Evolutionary conservation across 179 eudicot species (phyloP), one percentile per base, ranked within the genome.

Genomic region (Silene coronaria): DNA sequence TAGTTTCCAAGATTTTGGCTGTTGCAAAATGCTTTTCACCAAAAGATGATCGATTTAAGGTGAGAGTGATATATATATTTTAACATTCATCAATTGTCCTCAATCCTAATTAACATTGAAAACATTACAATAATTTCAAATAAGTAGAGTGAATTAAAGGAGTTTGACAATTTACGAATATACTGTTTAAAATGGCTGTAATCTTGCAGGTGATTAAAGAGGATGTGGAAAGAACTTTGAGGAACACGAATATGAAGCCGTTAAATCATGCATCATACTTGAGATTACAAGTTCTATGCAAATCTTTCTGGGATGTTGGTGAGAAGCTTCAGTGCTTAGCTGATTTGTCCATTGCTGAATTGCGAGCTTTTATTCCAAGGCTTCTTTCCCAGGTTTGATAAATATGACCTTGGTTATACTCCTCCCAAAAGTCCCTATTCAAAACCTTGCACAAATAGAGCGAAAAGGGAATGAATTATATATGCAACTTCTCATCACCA

Each of bases 181-280:
- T 21, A 13, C 28, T 45, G 65, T 38, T 69, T 19, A 63, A 21
- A 5, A 24, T 55, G 45, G 62, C 58, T 78, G 73, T 42, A 70
- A 45, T 60, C 48, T 63, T 74, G 76, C 84, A 95, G 99, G 96
- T 95, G 73, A 87, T 95, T 71, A 95, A 92, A 84, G 99, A 95
- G 84, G 88, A 84, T 66, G 78, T 95, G 85, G 95, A 90, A 83
- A 89, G 97, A 80, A 85, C 74, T 76, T 81, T 92, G 71, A 91
- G 89, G 79, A 95, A 95, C 82, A 82, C 93, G 75, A 92, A 95
- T 77, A 88, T 95, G 95, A 95, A 92, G 86, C 99, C 99, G 72
- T 79, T 92, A 66, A 86, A 71, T 84, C 97, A 95, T 79, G 85
- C 97, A 36, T 84, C 94, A 19, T 92, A 95, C 80, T 74, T 88